Percentiles rank a stretch among this genome's conserved stretches.
These are phyloP conservation scores for Luvunga scandens DNA, from an alignment of 345 rosid genomes.

Conservation along the genomic window DNA sequence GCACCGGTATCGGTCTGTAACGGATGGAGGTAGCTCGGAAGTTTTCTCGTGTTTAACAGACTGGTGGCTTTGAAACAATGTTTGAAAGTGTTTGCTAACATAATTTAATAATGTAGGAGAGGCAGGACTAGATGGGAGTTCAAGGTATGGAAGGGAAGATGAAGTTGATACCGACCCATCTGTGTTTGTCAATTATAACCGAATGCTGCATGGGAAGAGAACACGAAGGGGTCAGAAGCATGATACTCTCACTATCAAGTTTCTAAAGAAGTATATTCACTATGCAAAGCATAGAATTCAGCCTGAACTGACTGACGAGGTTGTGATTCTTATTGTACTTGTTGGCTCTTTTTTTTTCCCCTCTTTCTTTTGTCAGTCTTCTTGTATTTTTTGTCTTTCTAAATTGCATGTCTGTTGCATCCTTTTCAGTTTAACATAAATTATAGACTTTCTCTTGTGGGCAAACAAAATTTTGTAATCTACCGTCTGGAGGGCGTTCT, in stretches of 20 bases:
- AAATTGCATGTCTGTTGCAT: neutral
- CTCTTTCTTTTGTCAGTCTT: neutral
- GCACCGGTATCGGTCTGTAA: constrained; percentile 76
- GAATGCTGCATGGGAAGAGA: constrained; percentile 88
- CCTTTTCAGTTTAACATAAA: neutral
- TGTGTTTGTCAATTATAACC: constrained; percentile 86
- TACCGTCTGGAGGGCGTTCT: constrained; percentile 11
- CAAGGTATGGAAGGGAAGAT: constrained; percentile 73
- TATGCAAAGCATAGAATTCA: constrained; percentile 95
- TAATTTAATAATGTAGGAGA: constrained; percentile 42
- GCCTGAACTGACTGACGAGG: constrained; percentile 97
- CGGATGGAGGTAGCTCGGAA: constrained; percentile 65
- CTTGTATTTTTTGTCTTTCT: neutral
- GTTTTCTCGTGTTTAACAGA: constrained; percentile 16
- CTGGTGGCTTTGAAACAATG: neutral
- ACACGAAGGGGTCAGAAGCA: constrained; percentile 63
- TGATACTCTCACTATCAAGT: constrained; percentile 77
- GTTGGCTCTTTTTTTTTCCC: neutral
- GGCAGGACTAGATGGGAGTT: constrained; percentile 58
- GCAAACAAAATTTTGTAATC: neutral
- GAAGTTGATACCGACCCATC: constrained; percentile 70
- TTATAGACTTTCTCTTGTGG: neutral
- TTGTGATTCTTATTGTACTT: constrained; percentile 14
- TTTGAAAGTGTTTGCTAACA: constrained; percentile 19
- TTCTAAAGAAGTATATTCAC: constrained; percentile 93